Base-by-base conservation (phyloP, 352 stramenopile genomes). In the Halophytophthora batemanensis region DNA sequence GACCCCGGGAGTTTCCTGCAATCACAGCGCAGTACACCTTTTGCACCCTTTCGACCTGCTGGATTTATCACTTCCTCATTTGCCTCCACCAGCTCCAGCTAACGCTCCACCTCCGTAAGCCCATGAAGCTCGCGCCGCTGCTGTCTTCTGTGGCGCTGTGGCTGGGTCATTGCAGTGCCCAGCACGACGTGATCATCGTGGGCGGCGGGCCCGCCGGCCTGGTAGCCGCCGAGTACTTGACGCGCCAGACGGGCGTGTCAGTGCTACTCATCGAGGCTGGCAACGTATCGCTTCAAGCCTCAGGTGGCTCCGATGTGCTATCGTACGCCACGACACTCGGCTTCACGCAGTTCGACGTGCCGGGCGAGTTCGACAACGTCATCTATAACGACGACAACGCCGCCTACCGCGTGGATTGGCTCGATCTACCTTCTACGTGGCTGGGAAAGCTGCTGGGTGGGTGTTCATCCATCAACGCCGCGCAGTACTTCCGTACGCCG, bases 401-500 rank as follows among this genome's bases (percentile, higher is more conserved):
- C n/a, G 69, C 58, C 29, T 82, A 82, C 47, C 66, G 70, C 12
- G 58, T 66, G 14, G 69, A 85, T 22, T 86, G 63, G 56, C 60
- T 80, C 19, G 44, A 65, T 11, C 38, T 54, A 17, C 51, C 71
- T 15, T 61, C 75, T 36, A 64, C 78, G 58, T 86, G 63, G 62
- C 61, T 83, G 13, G 86, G 83, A 19, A 89, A 90, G 53, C 63
- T 79, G 23, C 46, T 96, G n/a, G 86, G 82, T 29, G 86, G 85
- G 12, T 90, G 68, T 50, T 88, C 73, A 36, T 87, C 74, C 13
- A 74, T 93, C 48, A 95, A 91, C 41, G 79, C 60, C 18, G 79
- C 79, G 64, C 68, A 94, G 28, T 92, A 90, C 61, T 84, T 93
- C 48, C 75, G 78, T 29, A 86, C 74, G 5, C 69, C 74, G 0